These are phyloP conservation scores for Aegle marmelos DNA, from an alignment of 345 rosid genomes.

Conservation along the genomic window DNA sequence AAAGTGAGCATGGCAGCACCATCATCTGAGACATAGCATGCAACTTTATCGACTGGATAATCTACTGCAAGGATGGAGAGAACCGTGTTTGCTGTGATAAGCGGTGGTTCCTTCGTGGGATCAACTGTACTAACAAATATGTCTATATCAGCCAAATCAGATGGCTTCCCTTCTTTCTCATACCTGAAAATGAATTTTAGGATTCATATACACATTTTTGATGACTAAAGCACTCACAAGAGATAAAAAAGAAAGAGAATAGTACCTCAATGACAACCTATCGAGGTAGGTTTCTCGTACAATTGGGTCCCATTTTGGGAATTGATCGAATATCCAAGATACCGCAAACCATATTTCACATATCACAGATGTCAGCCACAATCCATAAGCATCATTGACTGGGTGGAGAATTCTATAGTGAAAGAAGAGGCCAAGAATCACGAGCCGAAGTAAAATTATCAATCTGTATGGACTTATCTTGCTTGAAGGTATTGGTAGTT, in stretches of 20 bases:
- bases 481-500: slow-evolving; percentile 76
- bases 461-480: slow-evolving; percentile 82
- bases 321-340: slow-evolving; percentile 96
- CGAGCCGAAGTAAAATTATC: slow-evolving; percentile 66
- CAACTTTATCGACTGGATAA: slow-evolving; percentile 81
- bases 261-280: slow-evolving; percentile 62
- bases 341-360: slow-evolving; percentile 95
- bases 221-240: background rate
- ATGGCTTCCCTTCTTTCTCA: slow-evolving; percentile 75
- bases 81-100: slow-evolving; percentile 91
- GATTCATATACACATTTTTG: background rate
- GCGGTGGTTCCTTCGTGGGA: slow-evolving; percentile 91
- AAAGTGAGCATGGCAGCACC: slow-evolving; percentile 98
- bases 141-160: slow-evolving; percentile 67
- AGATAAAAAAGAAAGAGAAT: background rate
- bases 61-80: slow-evolving; percentile 89
- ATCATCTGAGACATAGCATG: slow-evolving; percentile 93
- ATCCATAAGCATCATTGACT: slow-evolving; percentile 65
- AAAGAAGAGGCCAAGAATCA: slow-evolving; percentile 73
- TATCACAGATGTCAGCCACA: slow-evolving; percentile 82
- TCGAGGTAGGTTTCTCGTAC: slow-evolving; percentile 86
- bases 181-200: slow-evolving; percentile 39
- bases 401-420: slow-evolving; percentile 91
- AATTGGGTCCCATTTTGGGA: slow-evolving; percentile 86
- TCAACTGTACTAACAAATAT: slow-evolving; percentile 90